phyloP scores from a whole-genome alignment of 2,329 filamentous ascomycete species.

The Arthrinium puccinioides region DNA sequence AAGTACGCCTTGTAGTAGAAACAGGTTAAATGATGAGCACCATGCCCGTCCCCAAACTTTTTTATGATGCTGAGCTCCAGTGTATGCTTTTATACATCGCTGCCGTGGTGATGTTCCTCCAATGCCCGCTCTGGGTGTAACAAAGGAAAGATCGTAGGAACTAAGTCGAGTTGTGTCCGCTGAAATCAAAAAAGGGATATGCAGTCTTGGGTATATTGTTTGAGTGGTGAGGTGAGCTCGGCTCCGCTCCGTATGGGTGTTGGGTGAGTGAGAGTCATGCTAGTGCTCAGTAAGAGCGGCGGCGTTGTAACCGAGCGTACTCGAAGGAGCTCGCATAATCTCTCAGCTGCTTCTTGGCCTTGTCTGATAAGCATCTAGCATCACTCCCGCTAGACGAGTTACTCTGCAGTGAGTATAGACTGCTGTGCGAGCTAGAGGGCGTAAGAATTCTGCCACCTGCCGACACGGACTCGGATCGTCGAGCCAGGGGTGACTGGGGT shows the following conservation, averaged over 20 bases:
- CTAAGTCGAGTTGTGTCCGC: constrained; percentile 15
- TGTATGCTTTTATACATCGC: constrained; percentile 39
- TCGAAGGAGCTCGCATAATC: constrained; percentile 88
- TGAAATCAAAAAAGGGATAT: constrained; percentile 13
- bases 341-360: constrained; percentile 71
- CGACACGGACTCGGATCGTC: constrained; percentile 19
- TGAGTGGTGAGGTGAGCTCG: constrained; percentile 8
- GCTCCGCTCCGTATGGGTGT: no score
- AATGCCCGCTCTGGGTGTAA: constrained; percentile 18
- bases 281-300: constrained; percentile 43
- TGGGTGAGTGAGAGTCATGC: not conserved
- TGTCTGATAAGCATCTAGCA: constrained; percentile 58
- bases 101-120: constrained; percentile 9
- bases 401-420: constrained; percentile 72
- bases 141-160: constrained; percentile 18
- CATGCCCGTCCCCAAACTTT: constrained; percentile 20
- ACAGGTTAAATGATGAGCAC: not conserved
- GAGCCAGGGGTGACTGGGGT: constrained; percentile 30
- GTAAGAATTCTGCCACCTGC: constrained; percentile 42
- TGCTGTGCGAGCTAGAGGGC: constrained; percentile 76
- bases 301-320: constrained; percentile 58
- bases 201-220: constrained; percentile 13
- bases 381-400: constrained; percentile 46
- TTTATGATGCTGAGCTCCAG: constrained; percentile 44
- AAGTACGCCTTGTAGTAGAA: constrained; percentile 2